These are phyloP conservation scores for Metarhizium sp. DNA, from an alignment of 2,329 filamentous ascomycete genomes.

Conservation along the genomic window DNA sequence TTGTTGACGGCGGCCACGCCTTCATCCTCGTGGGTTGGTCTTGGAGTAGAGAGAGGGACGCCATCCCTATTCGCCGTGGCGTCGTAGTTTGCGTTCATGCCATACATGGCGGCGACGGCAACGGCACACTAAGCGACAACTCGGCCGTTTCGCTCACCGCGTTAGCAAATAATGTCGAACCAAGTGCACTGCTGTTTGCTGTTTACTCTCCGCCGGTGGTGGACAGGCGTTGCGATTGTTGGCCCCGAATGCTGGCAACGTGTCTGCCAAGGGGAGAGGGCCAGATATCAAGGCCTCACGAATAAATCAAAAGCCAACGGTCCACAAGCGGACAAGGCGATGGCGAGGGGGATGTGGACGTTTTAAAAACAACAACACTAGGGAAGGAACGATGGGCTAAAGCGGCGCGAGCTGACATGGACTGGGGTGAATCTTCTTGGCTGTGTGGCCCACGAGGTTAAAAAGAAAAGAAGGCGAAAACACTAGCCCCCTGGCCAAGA, in stretches of 20 bases:
- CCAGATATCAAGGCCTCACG: neutral
- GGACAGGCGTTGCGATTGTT: neutral
- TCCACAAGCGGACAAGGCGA: neutral
- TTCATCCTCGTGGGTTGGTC: slow-evolving; percentile 16
- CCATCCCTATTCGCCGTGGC: slow-evolving; percentile 34
- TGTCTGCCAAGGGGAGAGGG: neutral
- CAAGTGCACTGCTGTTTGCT: neutral
- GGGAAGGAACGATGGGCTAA: neutral
- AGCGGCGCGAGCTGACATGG: neutral
- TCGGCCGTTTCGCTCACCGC: neutral
- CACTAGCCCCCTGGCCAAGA: too few relatives aligned
- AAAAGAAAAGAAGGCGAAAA: too few relatives aligned
- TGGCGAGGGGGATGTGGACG: neutral
- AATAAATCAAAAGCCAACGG: neutral
- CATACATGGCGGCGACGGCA: slow-evolving; percentile 10
- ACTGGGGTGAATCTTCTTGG: neutral
- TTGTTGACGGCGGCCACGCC: slow-evolving; percentile 14
- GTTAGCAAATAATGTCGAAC: neutral
- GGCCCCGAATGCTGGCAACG: neutral
- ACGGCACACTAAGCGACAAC: neutral
- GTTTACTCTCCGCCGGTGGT: too few relatives aligned
- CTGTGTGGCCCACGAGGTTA: too few relatives aligned
- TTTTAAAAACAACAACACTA: neutral
- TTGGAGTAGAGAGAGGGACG: slow-evolving; percentile 21
- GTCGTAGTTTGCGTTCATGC: slow-evolving; percentile 35